Base-by-base conservation (phyloP, 805 yeast species). In the Starmerella riodocensis region DNA sequence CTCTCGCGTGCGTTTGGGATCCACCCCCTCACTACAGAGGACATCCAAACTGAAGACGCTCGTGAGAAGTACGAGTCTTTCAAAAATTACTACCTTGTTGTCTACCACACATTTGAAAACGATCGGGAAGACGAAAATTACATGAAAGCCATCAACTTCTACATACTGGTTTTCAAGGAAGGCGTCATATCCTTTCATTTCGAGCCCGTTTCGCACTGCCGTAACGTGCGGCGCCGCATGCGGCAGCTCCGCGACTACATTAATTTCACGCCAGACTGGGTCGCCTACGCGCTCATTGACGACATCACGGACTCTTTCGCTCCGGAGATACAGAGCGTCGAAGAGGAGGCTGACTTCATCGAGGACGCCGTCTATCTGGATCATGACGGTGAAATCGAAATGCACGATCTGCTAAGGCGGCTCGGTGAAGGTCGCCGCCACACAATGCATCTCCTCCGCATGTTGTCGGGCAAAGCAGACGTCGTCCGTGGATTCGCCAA, bases 21-120 rank as follows among this genome's bases (percentile, higher is more conserved):
- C 62, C 98, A 88, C 66, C 98, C 98, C 23, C 75, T 88, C 66
- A 88, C 98, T 0, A 85, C 95, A 1, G 98, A 88, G 63, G 98
- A 88, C 75, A 86, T 88, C 48, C 67, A 94, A 41, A 81, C 84
- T 74, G 94, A 86, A 63, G 98, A 88, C 63, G 74, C 94, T 19
- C 85, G 98, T 62, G 98, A 88, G 64, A 88, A 88, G 61, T 96
- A 88, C 23, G 98, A 88, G 62, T 66, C 88, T 46, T 88, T 88
- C 69, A 74, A 76, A 52, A 73, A 74, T 49, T 88, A 88, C 61
- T 88, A 91, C 61, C 85, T 91, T 65, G 94, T 91, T 30, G 82
- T 94, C 69, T 91, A 91, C 73, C 95, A 91, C 59, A 82, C 97
- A 4, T 91, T 91, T 61, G 96, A 85, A 56, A 76, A 79, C 19